Conservation (phyloP, 208 protist genomes). For the Porcisia deanei region DNA sequence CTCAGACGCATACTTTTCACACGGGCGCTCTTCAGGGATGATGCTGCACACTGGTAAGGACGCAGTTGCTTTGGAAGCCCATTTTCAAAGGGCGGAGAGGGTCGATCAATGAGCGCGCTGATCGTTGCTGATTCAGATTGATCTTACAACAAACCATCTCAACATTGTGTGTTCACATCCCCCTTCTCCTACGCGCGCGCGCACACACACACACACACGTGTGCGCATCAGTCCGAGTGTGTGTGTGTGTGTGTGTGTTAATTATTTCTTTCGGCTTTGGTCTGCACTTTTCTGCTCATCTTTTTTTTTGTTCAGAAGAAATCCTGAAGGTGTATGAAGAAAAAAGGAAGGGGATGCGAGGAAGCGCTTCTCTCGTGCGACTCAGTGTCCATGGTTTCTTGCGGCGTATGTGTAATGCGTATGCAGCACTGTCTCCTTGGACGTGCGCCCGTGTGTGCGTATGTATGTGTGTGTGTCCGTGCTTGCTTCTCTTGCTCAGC, state of each 20-base stretch:
- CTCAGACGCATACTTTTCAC: neutral
- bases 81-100: no score
- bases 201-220: neutral
- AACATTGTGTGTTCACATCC: no score
- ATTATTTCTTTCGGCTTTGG: neutral
- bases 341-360: neutral
- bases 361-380: neutral
- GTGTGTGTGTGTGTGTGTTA: neutral
- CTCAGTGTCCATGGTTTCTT: neutral
- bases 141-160: neutral
- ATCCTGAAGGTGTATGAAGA: no score
- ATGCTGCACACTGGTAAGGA: neutral
- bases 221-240: neutral
- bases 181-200: neutral
- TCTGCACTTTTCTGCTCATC: conserved; percentile 1
- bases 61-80: neutral
- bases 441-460: neutral
- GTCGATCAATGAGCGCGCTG: neutral
- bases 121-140: neutral
- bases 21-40: neutral
- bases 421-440: no score
- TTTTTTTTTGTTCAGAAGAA: neutral
- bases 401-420: neutral
- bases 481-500: neutral
- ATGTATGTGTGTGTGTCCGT: neutral